Conservation (phyloP, 768 basidiomycete species). For the Tephrocybe sp. region DNA sequence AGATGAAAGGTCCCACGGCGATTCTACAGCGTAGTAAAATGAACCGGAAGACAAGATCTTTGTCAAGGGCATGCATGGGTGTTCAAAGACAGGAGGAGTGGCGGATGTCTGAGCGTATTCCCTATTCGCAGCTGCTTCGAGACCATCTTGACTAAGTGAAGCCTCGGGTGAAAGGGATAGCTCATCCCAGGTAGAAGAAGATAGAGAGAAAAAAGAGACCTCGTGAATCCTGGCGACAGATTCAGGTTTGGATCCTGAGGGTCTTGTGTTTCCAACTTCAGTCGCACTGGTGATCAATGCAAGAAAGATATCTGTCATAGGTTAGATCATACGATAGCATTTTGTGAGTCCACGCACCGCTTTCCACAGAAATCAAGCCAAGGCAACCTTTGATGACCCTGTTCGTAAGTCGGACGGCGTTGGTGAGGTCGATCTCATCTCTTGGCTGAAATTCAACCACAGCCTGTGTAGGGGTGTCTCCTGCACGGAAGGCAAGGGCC, state of each 20-base stretch:
- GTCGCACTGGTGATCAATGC: conserved; percentile 77
- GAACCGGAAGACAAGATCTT: conserved; percentile 91
- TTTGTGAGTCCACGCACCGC: conserved; percentile 44
- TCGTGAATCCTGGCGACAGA: conserved; percentile 83
- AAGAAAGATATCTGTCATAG: conserved; percentile 75
- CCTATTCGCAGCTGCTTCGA: conserved; percentile 48
- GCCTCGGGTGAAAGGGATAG: conserved; percentile 53
- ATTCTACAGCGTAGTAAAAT: conserved; percentile 88
- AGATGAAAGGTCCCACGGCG: conserved; percentile 89
- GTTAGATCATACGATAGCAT: background rate
- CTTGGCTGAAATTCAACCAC: conserved; percentile 85
- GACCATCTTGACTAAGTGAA: conserved; percentile 50
- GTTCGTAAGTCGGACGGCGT: conserved; percentile 65
- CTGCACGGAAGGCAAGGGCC: conserved; percentile 73
- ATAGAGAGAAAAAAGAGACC: conserved; percentile 88
- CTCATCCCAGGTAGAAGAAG: conserved; percentile 84
- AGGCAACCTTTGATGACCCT: conserved; percentile 81
- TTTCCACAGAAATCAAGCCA: conserved; percentile 74
- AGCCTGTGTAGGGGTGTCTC: conserved; percentile 57
- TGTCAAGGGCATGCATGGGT: conserved; percentile 86
- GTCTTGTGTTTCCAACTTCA: conserved; percentile 71
- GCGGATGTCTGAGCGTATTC: conserved; percentile 47
- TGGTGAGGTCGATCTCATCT: conserved; percentile 66
- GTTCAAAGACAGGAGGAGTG: conserved; percentile 66
- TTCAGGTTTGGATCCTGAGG: conserved; percentile 57